Conservation (phyloP, 2,329 filamentous ascomycete species). For the Penicillium sp. region DNA sequence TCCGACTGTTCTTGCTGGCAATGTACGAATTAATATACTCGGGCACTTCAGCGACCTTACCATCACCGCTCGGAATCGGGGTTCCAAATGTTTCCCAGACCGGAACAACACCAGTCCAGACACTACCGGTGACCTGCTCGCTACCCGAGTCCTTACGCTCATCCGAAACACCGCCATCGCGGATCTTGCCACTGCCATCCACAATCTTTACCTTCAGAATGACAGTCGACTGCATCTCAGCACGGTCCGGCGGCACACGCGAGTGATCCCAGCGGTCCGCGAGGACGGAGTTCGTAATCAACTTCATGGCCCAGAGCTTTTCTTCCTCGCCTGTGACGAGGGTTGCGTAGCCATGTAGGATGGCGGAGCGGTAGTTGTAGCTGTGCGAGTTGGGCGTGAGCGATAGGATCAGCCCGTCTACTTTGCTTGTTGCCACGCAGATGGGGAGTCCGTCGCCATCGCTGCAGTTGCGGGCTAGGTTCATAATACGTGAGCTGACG, state of each 20-base stretch:
- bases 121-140: constrained; percentile 46
- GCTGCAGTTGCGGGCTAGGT: constrained; percentile 49
- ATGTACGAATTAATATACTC: constrained; percentile 58
- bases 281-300: constrained; percentile 73
- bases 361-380: constrained; percentile 81
- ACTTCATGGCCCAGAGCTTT: constrained; percentile 72
- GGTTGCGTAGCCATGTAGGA: constrained; percentile 71
- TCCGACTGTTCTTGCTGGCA: constrained; percentile 46
- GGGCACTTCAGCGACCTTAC: constrained; percentile 58
- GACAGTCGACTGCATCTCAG: constrained; percentile 72
- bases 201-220: constrained; percentile 67
- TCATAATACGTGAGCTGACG: constrained; percentile 74
- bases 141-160: constrained; percentile 54
- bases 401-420: constrained; percentile 77
- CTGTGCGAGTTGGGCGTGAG: constrained; percentile 77
- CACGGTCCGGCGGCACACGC: constrained; percentile 66
- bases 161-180: constrained; percentile 63
- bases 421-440: constrained; percentile 67
- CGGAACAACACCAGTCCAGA: constrained; percentile 63
- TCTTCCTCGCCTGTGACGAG: constrained; percentile 66
- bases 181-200: constrained; percentile 72
- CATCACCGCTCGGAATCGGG: constrained; percentile 60
- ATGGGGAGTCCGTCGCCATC: constrained; percentile 61
- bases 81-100: constrained; percentile 62
- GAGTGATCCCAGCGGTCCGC: constrained; percentile 66